phyloP scores from a whole-genome alignment of 352 stramenopile species.

The Phytophthora macrochlamydospora region DNA sequence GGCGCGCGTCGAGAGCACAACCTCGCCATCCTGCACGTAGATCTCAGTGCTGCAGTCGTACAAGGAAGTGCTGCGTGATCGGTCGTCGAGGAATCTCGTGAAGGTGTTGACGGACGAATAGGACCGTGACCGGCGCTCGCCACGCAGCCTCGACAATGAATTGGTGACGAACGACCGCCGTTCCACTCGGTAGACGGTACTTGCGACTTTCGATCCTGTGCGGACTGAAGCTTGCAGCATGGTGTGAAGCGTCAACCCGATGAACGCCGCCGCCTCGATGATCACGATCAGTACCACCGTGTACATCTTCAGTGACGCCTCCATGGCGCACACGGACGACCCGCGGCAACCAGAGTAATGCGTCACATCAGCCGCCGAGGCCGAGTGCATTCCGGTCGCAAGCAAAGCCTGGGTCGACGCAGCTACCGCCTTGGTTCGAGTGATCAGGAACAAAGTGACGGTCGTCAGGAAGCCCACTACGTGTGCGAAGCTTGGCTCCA shows the following conservation, averaged over 20 bases:
- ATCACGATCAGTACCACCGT: conserved; percentile 24
- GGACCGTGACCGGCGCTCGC: neutral
- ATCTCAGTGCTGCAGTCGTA: conserved; percentile 39
- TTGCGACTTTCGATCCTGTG: conserved; percentile 5
- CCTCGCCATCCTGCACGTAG: conserved; percentile 23
- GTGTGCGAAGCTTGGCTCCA: conserved; percentile 44
- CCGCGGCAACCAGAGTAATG: conserved; percentile 41
- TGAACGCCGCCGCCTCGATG: conserved; percentile 7
- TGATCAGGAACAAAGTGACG: conserved; percentile 25
- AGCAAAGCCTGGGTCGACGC: conserved; percentile 20
- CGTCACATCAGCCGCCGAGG: conserved; percentile 23
- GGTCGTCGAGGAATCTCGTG: conserved; percentile 43
- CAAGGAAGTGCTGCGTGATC: conserved; percentile 26
- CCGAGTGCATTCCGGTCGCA: conserved; percentile 25
- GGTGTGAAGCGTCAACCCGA: conserved; percentile 19
- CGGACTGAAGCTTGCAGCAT: conserved; percentile 20
- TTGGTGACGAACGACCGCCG: neutral
- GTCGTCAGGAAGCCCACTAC: conserved; percentile 32
- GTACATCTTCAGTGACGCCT: conserved; percentile 30
- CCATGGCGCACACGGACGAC: conserved; percentile 32
- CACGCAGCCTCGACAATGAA: neutral
- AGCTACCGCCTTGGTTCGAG: conserved; percentile 6
- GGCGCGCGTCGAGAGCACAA: conserved; percentile 32
- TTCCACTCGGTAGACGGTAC: neutral
- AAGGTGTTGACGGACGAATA: conserved; percentile 35